These are phyloP conservation scores for Neodidymelliopsis sp. DNA, from an alignment of 2,329 filamentous ascomycete species.

Conservation along the genomic window DNA sequence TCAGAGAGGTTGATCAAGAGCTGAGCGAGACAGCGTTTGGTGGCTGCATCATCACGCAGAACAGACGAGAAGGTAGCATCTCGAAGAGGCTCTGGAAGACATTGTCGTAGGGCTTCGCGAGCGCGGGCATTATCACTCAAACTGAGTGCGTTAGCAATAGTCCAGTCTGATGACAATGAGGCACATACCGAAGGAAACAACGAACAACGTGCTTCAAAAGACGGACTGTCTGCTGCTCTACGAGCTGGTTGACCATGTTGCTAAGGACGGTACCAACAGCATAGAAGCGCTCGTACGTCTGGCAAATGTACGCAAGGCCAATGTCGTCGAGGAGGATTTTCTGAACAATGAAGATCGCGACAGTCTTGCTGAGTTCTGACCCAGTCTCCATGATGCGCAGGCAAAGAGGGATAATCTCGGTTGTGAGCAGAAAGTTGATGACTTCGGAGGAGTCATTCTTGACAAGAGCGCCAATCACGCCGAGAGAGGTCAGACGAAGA, in stretches of 20 bases:
- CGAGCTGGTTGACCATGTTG: conserved; percentile 98
- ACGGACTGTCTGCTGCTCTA: conserved; percentile 95
- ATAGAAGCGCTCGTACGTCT: conserved; percentile 98
- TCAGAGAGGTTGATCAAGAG: conserved; percentile 96
- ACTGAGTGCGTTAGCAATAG: conserved; percentile 57
- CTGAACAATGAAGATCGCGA: conserved; percentile 99
- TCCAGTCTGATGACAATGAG: conserved; percentile 2
- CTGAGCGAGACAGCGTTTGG: conserved; percentile 96
- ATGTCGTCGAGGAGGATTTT: conserved; percentile 98
- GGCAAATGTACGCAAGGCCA: conserved; percentile 96
- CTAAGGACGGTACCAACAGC: conserved; percentile 96
- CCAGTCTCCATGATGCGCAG: conserved; percentile 99
- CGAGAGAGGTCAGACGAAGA: conserved; percentile 90
- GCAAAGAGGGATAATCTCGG: conserved; percentile 97
- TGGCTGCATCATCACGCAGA: conserved; percentile 93
- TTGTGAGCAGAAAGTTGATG: conserved; percentile 98
- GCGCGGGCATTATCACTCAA: conserved; percentile 96
- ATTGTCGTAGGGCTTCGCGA: conserved; percentile 92
- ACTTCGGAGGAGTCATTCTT: conserved; percentile 99
- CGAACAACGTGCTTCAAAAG: conserved; percentile 97
- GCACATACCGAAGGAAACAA: conserved; percentile 86
- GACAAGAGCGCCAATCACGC: conserved; percentile 94
- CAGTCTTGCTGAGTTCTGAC: conserved; percentile 97
- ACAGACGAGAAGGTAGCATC: conserved; percentile 98
- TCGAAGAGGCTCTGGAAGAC: conserved; percentile 95